These are phyloP conservation scores for Chrysanthemum seticuspe DNA, from an alignment of 129 eudicot genomes.

Conservation along the genomic window DNA sequence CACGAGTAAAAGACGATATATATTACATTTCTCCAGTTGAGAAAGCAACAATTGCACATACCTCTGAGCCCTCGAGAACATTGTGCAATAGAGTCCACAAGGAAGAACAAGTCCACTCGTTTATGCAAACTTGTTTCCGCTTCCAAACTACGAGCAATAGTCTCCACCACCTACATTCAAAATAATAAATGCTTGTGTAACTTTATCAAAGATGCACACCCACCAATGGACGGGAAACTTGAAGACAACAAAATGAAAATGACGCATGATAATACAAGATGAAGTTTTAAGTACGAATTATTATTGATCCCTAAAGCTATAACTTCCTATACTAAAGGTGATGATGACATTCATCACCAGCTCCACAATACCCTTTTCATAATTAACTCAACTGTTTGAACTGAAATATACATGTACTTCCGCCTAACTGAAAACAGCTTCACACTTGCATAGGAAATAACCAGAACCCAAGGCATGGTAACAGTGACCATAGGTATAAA, in stretches of 20 bases:
- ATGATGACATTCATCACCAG: neutral
- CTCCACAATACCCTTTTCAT: too few species aligned
- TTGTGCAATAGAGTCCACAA: conserved; percentile 95
- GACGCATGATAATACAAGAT: neutral
- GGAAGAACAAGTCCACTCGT: conserved; percentile 91
- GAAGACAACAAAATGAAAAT: neutral
- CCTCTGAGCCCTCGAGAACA: conserved; percentile 88
- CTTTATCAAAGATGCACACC: conserved; percentile 7
- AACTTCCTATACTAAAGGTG: neutral
- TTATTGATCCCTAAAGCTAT: neutral
- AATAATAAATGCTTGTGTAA: neutral
- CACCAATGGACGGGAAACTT: neutral
- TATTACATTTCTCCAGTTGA: neutral
- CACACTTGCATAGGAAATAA: too few species aligned
- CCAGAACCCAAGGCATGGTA: too few species aligned
- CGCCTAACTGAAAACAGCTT: neutral
- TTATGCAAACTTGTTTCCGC: conserved; percentile 68
- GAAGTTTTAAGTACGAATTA: neutral
- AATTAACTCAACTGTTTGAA: too few species aligned
- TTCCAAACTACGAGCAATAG: conserved; percentile 76
- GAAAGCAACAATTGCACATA: conserved; percentile 23
- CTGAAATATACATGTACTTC: neutral
- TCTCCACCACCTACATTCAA: conserved; percentile 71
- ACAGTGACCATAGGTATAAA: neutral
- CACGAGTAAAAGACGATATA: neutral